Evolutionary conservation across 371 early-diverging fungal genomes (phyloP).

Genomic region (Chytridium lagenaria): DNA sequence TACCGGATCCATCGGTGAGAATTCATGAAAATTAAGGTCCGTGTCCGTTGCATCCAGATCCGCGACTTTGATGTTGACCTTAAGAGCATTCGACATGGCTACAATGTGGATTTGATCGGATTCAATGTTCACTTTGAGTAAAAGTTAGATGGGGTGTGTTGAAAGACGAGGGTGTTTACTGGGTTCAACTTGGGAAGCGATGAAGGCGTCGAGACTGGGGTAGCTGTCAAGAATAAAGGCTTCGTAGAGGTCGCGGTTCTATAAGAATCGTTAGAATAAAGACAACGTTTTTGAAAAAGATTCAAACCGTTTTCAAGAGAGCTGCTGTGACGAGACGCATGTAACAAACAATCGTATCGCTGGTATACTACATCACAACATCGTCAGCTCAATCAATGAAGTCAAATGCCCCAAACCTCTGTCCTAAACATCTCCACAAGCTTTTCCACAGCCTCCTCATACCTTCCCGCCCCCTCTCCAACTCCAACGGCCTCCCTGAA

Average conservation of each 20-base stretch:
- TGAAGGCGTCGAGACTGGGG: conserved; percentile 52
- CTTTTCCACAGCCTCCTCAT: conserved; percentile 9
- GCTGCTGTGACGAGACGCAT: conserved; percentile 55
- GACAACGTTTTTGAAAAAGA: neutral
- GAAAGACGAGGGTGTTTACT: conserved; percentile 31
- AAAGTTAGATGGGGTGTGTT: neutral
- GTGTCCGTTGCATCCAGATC: conserved; percentile 45
- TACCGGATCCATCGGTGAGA: conserved; percentile 48
- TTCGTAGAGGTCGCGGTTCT: conserved; percentile 55
- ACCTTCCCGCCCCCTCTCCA: neutral
- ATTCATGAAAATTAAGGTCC: conserved; percentile 53
- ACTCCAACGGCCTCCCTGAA: conserved; percentile 36
- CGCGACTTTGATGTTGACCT: conserved; percentile 47
- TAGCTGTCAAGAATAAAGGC: conserved; percentile 54
- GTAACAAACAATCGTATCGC: conserved; percentile 57
- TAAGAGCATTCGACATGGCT: conserved; percentile 53
- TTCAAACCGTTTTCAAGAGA: conserved; percentile 47
- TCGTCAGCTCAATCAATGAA: too few relatives aligned
- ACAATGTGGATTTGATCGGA: conserved; percentile 60
- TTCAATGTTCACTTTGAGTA: conserved; percentile 52
- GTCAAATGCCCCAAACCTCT: conserved; percentile 8
- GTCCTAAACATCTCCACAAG: conserved; percentile 30
- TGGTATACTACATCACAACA: conserved; percentile 38
- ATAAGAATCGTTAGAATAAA: neutral
- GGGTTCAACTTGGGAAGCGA: conserved; percentile 55